Percentiles rank a stretch among this genome's conserved stretches.
Conservation (phyloP, 2,329 filamentous ascomycete genomes). For the Cryphonectria naterciae region DNA sequence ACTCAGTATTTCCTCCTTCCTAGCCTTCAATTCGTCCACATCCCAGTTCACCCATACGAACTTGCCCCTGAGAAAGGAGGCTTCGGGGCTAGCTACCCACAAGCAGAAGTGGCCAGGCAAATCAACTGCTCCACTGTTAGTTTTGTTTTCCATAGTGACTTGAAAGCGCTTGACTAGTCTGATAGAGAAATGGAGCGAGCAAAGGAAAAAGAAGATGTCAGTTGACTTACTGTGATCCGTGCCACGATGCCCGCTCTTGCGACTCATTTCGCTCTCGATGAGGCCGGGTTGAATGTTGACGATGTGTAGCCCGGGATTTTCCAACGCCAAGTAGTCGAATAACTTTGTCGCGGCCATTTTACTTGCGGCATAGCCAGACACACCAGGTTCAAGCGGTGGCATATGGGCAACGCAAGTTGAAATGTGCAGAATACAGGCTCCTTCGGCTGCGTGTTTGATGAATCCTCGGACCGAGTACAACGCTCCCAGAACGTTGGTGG, state of each 20-base stretch:
- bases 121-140: slow-evolving; percentile 12
- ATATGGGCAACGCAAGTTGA: slow-evolving; percentile 31
- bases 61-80: slow-evolving; percentile 12
- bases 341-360: slow-evolving; percentile 44
- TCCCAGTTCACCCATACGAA: slow-evolving; percentile 16
- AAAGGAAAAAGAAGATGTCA: slow-evolving; percentile 8
- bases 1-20: slow-evolving; percentile 1
- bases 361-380: slow-evolving; percentile 38
- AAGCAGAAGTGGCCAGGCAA: slow-evolving; percentile 9
- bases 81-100: slow-evolving; percentile 3
- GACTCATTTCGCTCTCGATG: slow-evolving; percentile 43
- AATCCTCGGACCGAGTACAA: slow-evolving; percentile 14
- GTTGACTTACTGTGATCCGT: slow-evolving; percentile 11
- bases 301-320: slow-evolving; percentile 43
- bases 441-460: slow-evolving; percentile 11
- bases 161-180: slow-evolving; percentile 1
- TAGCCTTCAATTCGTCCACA: slow-evolving; percentile 14
- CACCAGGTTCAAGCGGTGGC: slow-evolving; percentile 28
- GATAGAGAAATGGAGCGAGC: background rate
- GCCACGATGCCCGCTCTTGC: slow-evolving; percentile 4
- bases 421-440: slow-evolving; percentile 13
- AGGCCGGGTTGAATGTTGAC: slow-evolving; percentile 47
- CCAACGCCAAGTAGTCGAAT: slow-evolving; percentile 40
- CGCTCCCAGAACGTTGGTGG: slow-evolving; percentile 12
- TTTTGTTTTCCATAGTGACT: slow-evolving; percentile 1